Evolutionary conservation across 768 basidiomycete species (phyloP), one percentile per base, ranked within the genome.

Genomic region (Boletus sp.): DNA sequence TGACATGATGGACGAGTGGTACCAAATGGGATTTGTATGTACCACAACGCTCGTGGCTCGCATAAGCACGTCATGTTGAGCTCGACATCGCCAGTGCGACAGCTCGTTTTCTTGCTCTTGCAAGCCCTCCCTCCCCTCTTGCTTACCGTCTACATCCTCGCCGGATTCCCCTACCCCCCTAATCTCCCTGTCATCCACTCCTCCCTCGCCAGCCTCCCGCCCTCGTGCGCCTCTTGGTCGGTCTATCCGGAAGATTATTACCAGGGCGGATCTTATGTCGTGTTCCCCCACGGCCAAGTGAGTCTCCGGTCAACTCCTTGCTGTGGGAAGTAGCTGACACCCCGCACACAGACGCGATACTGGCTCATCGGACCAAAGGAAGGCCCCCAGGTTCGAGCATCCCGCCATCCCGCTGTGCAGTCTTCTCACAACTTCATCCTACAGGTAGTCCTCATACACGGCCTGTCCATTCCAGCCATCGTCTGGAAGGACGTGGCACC

Each of bases 401-500:
- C 10, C 3, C 17, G 13, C 9, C 30, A 25, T 41, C 46, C 17
- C 40, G 23, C 55, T 15, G 4, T 19, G 1, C 25, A 25, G 6
- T 33, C 49, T 51, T 51, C 54, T 56, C 47, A 55, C 46, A 27
- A 4, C 42, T 30, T 25, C 19, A 23, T 50, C 39, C 21, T 33
- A 11, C 48, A 92, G 89, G 75, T 92, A 21, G 82, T 89, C 10
- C 75, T 91, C 33, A 85, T 93, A 8, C 86, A 90, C 58, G 90
- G 90, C 13, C 77, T 91, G 15, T 88, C 86, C 15, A 81, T 90
- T 33, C 88, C 90, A 7, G 76, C 88, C 32, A 81, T 90, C 44
- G 78, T 90, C 50, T 91, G 87, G 87, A 85, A 81, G 63, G 84
- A 90, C 40, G 77, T 93, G 23, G 85, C 84, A 1, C 86, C 87